These are phyloP conservation scores for Aureobasidium sp. DNA, from an alignment of 2,329 filamentous ascomycete species.

Conservation along the genomic window DNA sequence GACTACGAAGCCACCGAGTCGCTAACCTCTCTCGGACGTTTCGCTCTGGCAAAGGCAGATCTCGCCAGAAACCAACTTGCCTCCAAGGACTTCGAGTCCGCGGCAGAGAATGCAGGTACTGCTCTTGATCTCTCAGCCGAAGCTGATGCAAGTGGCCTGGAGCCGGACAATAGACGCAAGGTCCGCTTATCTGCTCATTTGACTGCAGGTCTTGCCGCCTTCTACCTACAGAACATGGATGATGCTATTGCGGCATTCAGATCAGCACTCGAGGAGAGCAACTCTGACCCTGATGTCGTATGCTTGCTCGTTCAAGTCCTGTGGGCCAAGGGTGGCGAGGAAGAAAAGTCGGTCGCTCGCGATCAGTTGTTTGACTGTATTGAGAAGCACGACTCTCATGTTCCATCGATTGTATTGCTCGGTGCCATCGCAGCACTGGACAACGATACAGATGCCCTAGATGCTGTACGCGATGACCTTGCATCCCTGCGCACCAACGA, in stretches of 20 bases:
- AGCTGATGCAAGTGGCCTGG: slow-evolving; percentile 54
- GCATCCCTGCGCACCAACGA: slow-evolving; percentile 61
- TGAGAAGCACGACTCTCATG: slow-evolving; percentile 63
- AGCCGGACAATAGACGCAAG: slow-evolving; percentile 55
- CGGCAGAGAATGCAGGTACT: slow-evolving; percentile 71
- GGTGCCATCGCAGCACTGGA: slow-evolving; percentile 79
- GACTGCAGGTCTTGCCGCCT: slow-evolving; percentile 75
- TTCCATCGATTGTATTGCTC: slow-evolving; percentile 71
- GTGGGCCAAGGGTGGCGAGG: slow-evolving; percentile 76
- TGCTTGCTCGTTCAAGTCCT: slow-evolving; percentile 85
- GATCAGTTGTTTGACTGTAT: slow-evolving; percentile 74
- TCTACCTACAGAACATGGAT: slow-evolving; percentile 57
- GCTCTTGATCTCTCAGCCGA: slow-evolving; percentile 72
- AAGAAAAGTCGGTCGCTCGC: slow-evolving; percentile 66
- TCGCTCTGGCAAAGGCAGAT: slow-evolving; percentile 78
- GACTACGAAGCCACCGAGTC: slow-evolving; percentile 83
- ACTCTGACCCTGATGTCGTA: slow-evolving; percentile 69
- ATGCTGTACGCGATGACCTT: slow-evolving; percentile 73
- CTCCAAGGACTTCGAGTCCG: slow-evolving; percentile 53
- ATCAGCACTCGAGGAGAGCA: slow-evolving; percentile 66
- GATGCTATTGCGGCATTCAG: slow-evolving; percentile 73
- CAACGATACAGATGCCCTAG: slow-evolving; percentile 66
- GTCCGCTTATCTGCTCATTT: slow-evolving; percentile 77
- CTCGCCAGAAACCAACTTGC: slow-evolving; percentile 78
- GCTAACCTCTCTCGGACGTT: slow-evolving; percentile 60